Conservation (phyloP, 306 rosid genomes). For the Malus asiatica region DNA sequence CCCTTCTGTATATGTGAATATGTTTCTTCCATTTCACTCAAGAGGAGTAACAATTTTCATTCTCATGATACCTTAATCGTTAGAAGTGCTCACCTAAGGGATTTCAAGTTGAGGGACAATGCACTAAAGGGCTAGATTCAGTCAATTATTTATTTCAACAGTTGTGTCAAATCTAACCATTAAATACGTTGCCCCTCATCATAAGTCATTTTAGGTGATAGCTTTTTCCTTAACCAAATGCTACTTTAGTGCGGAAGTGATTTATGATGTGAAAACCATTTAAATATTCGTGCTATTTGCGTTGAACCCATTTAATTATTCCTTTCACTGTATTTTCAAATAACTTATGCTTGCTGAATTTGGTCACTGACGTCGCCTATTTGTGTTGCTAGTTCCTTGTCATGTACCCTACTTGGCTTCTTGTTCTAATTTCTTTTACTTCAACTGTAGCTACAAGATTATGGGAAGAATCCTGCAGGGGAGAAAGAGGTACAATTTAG, state of each 20-base stretch:
- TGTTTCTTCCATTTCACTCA: too few species aligned
- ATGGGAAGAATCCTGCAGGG: conserved; percentile 46
- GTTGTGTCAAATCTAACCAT: too few species aligned
- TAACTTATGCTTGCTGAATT: neutral
- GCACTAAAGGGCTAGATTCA: too few species aligned
- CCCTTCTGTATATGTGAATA: too few species aligned
- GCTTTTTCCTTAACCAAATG: neutral
- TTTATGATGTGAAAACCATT: neutral
- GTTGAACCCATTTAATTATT: neutral
- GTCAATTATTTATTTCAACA: too few species aligned
- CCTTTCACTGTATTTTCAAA: neutral
- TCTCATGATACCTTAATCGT: neutral
- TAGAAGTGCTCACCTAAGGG: neutral
- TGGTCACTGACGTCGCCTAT: neutral
- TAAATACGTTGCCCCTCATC: too few species aligned
- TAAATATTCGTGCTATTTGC: neutral
- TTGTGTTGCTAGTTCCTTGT: too few species aligned
- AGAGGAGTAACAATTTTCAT: too few species aligned
- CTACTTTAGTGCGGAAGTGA: neutral
- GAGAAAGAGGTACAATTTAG: conserved; percentile 68
- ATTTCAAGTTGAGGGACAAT: too few species aligned
- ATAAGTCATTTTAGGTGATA: too few species aligned
- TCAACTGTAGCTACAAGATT: conserved; percentile 59
- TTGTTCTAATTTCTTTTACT: conserved; percentile 12
- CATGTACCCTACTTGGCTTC: conserved; percentile 6